These are phyloP conservation scores for Purshia tridentata DNA, from an alignment of 306 rosid genomes.

Conservation along the genomic window DNA sequence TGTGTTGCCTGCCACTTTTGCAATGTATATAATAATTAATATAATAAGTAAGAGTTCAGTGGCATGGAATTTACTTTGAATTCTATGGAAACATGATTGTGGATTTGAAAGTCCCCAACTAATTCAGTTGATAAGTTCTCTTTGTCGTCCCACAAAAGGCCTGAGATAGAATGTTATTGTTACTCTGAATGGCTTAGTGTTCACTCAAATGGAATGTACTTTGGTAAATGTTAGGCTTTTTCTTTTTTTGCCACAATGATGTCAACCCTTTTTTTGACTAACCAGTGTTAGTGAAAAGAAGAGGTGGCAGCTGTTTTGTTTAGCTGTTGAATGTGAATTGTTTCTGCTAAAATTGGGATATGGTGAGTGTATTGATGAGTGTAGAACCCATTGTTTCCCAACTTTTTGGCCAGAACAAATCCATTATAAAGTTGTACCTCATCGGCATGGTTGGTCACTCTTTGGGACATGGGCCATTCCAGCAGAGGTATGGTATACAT, in stretches of 20 bases:
- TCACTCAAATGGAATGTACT: too few species aligned
- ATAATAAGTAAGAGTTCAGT: neutral
- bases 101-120: neutral
- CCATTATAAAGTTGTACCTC: neutral
- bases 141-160: neutral
- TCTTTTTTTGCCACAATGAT: too few species aligned
- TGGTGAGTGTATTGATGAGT: neutral
- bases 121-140: neutral
- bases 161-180: neutral
- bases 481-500: neutral
- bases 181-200: too few species aligned
- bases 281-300: too few species aligned
- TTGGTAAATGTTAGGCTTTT: too few species aligned
- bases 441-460: constrained; percentile 12
- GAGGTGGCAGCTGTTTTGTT: neutral
- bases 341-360: neutral
- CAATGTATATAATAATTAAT: neutral
- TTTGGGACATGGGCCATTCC: neutral
- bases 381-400: neutral
- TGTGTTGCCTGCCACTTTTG: neutral
- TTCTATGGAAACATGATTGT: neutral
- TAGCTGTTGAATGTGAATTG: neutral
- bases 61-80: neutral
- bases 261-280: too few species aligned
- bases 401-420: neutral